Evolutionary conservation across 2,329 filamentous ascomycete species (phyloP).

Genomic region (Chaetoscypha palmicola): DNA sequence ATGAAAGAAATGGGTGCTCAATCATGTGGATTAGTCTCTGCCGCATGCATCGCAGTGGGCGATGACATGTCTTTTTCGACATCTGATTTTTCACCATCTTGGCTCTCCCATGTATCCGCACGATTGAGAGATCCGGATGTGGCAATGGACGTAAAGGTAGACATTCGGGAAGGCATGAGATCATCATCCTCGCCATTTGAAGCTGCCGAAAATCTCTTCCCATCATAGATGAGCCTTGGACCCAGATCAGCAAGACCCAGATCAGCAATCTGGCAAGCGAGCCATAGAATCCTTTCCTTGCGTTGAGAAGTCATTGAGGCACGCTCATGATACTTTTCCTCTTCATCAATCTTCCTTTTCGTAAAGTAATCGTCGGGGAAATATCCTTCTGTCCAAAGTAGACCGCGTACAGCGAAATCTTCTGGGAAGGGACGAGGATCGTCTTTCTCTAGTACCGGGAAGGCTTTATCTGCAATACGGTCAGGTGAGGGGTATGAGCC

Average conservation of each 20-base stretch:
- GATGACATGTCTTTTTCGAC: constrained; percentile 16
- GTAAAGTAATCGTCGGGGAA: constrained; percentile 24
- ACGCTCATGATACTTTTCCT: constrained; percentile 25
- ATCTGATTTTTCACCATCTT: constrained; percentile 10
- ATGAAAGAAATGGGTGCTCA: too few relatives aligned
- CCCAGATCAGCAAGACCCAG: constrained; percentile 11
- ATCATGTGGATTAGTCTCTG: constrained; percentile 3
- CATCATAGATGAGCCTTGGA: constrained; percentile 16
- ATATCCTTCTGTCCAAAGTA: constrained; percentile 23
- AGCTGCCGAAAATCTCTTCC: constrained; percentile 8
- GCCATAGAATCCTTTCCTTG: constrained; percentile 24
- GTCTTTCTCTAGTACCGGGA: constrained; percentile 23
- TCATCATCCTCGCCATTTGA: constrained; percentile 1
- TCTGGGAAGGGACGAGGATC: constrained; percentile 25
- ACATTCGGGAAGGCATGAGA: constrained; percentile 2
- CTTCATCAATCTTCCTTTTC: constrained; percentile 25
- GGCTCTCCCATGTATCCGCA: constrained; percentile 10
- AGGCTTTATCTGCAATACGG: constrained; percentile 16
- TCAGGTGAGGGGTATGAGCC: constrained; percentile 5
- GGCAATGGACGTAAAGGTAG: constrained; percentile 12
- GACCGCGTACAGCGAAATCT: constrained; percentile 26
- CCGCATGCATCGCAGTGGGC: constrained; percentile 8
- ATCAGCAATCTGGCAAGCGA: constrained; percentile 16
- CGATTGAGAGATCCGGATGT: constrained; percentile 4
- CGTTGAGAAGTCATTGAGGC: constrained; percentile 24